These are phyloP conservation scores for Coemansia sp. DNA, from an alignment of 192 early-diverging fungal species.

Conservation along the genomic window DNA sequence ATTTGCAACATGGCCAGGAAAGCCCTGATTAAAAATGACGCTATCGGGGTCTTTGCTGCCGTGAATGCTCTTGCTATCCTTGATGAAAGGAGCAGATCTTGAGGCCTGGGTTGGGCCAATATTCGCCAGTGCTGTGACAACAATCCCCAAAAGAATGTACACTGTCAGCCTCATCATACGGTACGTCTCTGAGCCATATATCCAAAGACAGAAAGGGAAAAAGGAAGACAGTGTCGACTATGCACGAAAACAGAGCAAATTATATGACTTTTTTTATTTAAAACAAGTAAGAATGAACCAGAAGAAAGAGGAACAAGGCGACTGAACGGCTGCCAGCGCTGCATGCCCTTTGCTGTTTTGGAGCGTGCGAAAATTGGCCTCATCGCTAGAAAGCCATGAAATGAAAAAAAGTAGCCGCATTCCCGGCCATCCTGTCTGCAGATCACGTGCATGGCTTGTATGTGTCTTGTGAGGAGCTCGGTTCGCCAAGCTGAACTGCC, in stretches of 20 bases:
- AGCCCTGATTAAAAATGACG: slow-evolving; percentile 8
- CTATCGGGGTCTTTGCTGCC: not conserved
- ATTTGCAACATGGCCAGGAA: not conserved
- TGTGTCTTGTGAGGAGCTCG: not conserved
- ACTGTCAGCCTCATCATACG: not conserved
- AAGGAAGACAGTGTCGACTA: not conserved
- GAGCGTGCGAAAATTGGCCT: slow-evolving; percentile 4
- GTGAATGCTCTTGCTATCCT: not conserved
- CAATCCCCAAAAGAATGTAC: slow-evolving; percentile 3
- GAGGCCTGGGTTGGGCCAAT: not conserved
- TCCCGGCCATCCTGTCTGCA: not conserved
- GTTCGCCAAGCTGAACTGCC: not conserved
- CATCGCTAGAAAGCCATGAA: not conserved
- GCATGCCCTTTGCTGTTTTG: not conserved
- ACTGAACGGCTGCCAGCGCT: not conserved
- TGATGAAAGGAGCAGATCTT: not conserved
- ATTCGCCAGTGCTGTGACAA: not conserved
- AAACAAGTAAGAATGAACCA: not conserved
- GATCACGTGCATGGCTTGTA: not conserved
- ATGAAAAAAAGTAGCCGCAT: not conserved
- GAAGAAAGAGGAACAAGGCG: not conserved
- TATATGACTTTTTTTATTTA: not conserved
- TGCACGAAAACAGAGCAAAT: not conserved
- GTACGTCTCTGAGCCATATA: no score
- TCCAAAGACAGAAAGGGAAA: no score